Evolutionary conservation across 129 eudicot genomes (phyloP).

Genomic region (Escallonia herrerae): DNA sequence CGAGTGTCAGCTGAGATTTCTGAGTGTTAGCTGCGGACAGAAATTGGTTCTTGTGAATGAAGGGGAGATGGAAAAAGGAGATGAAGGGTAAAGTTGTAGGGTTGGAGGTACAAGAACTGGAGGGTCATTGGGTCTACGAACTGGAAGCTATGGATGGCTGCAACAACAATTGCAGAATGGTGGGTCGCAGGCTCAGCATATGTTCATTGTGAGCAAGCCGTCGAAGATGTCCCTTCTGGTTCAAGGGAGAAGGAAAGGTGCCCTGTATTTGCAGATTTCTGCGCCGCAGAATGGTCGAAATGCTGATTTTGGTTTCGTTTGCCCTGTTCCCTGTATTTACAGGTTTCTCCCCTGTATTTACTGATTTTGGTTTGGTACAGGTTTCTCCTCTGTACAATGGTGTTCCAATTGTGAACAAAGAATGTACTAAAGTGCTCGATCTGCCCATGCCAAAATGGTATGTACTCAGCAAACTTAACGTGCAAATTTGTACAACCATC

Average conservation of each 20-base stretch:
- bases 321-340: conserved; percentile 52
- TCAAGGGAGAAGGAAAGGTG: conserved; percentile 72
- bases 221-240: conserved; percentile 48
- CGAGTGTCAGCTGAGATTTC: too few species aligned
- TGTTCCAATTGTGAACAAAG: too few species aligned
- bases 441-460: too few species aligned
- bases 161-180: conserved; percentile 57
- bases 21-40: too few species aligned
- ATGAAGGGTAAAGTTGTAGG: conserved; percentile 51
- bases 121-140: conserved; percentile 66
- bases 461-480: too few species aligned
- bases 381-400: too few species aligned
- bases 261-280: conserved; percentile 39
- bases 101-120: conserved; percentile 77
- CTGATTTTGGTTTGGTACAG: too few species aligned
- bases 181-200: conserved; percentile 27
- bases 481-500: too few species aligned
- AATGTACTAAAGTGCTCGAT: too few species aligned
- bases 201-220: conserved; percentile 34
- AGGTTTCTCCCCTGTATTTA: conserved; percentile 14
- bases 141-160: conserved; percentile 67
- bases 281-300: conserved; percentile 53
- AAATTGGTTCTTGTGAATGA: too few species aligned
- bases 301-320: conserved; percentile 59
- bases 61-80: conserved; percentile 17